Base-by-base conservation (phyloP, 495 filamentous ascomycete species). In the Penicillium coffeae region DNA sequence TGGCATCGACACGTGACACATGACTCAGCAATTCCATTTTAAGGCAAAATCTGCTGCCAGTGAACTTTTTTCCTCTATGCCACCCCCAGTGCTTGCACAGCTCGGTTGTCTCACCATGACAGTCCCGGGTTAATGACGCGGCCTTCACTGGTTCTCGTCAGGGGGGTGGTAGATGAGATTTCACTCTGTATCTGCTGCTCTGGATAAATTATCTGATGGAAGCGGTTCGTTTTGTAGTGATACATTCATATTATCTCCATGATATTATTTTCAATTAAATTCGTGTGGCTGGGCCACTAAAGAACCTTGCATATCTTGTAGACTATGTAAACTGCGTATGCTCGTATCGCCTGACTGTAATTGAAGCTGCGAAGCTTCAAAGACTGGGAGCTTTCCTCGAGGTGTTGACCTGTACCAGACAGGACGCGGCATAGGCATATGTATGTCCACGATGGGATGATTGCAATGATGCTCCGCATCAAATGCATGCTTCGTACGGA, bases 101-200 rank as follows among this genome's bases (percentile, higher is more conserved):
- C 61, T 72, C 75, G 73, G 71, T 74, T 78, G 74, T 72, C 65
- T 68, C 70, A 55, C 65, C 66, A 51, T 73, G 66, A 70, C 67
- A 66, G 58, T 38, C 62, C 57, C 58, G 60, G 68, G 60, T 61
- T 65, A 50, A 67, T 65, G 52, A 56, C 66, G 69, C 59, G 54
- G 68, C 81, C 85, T 92, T 92, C 87, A 90, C 71, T 92, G 88
- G 81, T 54, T 67, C 55, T 73, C 60, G 46, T 53, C 66, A 59
- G 74, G 73, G 77, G 75, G 80, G 77, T 83, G 87, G 80, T 59
- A 92, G 86, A 92, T 39, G 68, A 55, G 71, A 85, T 62, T 57
- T 58, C 86, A 80, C 83, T 86, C 87, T 85, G 89, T 95, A 95
- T 95, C 89, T 95, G 80, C 89, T 90, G 84, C 89, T 88, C 83